Base-by-base conservation (phyloP, 164 flowering plant genomes). In the Amborella trichopoda region DNA sequence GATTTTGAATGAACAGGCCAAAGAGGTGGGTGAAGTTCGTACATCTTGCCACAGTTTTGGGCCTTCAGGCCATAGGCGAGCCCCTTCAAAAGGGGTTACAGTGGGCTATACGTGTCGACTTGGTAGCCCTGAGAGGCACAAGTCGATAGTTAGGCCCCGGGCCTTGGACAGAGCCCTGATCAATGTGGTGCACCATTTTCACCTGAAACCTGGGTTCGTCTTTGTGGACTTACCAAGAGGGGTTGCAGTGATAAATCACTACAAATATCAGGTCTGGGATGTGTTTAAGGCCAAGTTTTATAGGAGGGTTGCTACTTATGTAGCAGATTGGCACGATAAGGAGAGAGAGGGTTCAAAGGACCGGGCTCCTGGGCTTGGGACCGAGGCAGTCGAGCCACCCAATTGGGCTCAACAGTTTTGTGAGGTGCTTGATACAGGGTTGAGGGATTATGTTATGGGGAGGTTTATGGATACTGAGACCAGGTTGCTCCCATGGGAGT, bases 181-280 rank as follows among this genome's bases (percentile, higher is more conserved):
- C 51, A 81, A 81, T 55, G 84, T 69, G 59, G 97, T 88, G 50
- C 97, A 88, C 56, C 97, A 88, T 48, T 88, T 88, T 47, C 73
- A 58, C 54, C 59, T 80, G 46, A 69, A 52, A 46, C 52, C 62
- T 11, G 89, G 91, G 9, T 76, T 54, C 52, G 54, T 24, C 14
- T 66, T 71, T 65, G 26, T 68, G 38, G 72, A 78, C 53, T 40
- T 80, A 45, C 80, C 70, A 0, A 77, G 68, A 48, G 68, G 70
- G 50, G 63, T 50, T 1, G 75, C 74, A 1, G 44, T 81, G 40
- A 69, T 88, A 44, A 84, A 88, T 68, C 96, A 88, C 57, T 88
- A 81, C 55, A 88, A 84, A 66, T 88, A 84, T 56, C 97, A 84
- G 54, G 96, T 80, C 22, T 84, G 96, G 96, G 91, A 84, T 45